Evolutionary conservation across 2,329 filamentous ascomycete genomes (phyloP), one percentile per base, ranked within the genome.

Genomic region (Simplicillium aogashimaense): DNA sequence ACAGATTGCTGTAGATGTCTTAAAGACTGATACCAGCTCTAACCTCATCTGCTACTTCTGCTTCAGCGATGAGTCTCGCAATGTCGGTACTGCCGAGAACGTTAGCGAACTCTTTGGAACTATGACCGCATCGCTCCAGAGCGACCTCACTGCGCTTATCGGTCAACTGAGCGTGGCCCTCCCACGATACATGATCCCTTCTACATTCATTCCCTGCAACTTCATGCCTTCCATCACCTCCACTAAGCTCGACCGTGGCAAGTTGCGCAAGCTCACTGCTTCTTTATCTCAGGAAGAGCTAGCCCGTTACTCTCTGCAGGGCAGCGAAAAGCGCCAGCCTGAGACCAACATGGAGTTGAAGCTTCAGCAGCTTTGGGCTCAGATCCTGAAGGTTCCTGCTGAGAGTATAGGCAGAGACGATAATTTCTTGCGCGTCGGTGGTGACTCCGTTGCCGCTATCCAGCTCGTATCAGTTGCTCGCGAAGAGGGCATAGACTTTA

Each of bases 141-240:
- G 9, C 20, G 20, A 25, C 20, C 20, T 25, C 20, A 25, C 20
- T 25, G 20, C 20, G 5, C 9, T 32, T 5, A 15, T n/a, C 13
- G 30, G 30, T 12, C 30, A 32, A 15, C 30, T 32, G 12, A 15
- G 13, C 30, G 12, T 15, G 6, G 15, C 15, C 30, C 29, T 39
- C 10, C 37, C 37, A n/a, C 25, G 15, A 32, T 33, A 39, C 29
- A 39, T 39, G 37, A 39, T 39, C 5, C 37, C 18, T 20, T n/a
- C 13, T 20, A 76, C 74, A 0, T 57, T 76, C 2, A 71, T 80
- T 25, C 66, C 74, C n/a, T 72, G 69, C 17, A 75, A 73, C 13
- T 32, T 15, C 13, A 32, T 32, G 12, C 30, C 30, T 5, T 15
- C 12, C 13, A 32, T 15, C 13, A 13, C 30, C 6, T 32, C 30